These are phyloP conservation scores for Suillus subluteus DNA, from an alignment of 768 basidiomycete species.

Conservation along the genomic window DNA sequence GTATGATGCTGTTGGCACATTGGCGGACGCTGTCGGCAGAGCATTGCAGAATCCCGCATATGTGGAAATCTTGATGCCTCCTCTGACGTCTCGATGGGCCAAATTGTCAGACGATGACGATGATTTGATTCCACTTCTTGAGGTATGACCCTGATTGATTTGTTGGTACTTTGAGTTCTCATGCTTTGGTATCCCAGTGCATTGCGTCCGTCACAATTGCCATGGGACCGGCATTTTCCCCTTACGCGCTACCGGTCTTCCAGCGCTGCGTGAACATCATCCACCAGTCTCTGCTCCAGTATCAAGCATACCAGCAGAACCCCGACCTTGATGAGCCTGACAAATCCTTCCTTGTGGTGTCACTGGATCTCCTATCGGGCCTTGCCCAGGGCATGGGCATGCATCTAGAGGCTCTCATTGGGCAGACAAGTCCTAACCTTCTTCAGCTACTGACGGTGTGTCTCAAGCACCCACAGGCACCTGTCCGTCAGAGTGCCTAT, in stretches of 20 bases:
- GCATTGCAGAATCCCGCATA: constrained; percentile 84
- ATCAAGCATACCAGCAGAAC: constrained; percentile 87
- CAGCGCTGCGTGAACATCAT: constrained; percentile 89
- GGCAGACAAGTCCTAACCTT: constrained; percentile 71
- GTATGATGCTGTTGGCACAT: constrained; percentile 97
- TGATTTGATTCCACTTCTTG: constrained; percentile 91
- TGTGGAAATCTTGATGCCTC: constrained; percentile 96
- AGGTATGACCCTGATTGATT: constrained; percentile 59
- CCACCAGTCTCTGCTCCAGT: constrained; percentile 78
- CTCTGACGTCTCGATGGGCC: constrained; percentile 88
- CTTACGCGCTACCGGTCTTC: constrained; percentile 90
- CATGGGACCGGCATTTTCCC: constrained; percentile 85
- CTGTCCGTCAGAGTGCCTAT: constrained; percentile 95
- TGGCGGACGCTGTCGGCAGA: constrained; percentile 94
- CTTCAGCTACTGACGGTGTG: constrained; percentile 84
- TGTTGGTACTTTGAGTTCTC: constrained; percentile 2
- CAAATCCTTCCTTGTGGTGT: constrained; percentile 95
- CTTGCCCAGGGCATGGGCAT: constrained; percentile 91
- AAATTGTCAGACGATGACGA: constrained; percentile 89
- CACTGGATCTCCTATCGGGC: constrained; percentile 95
- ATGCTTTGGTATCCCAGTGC: constrained; percentile 58
- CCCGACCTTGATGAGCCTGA: constrained; percentile 95
- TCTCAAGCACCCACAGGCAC: constrained; percentile 93
- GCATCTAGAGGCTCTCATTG: constrained; percentile 74
- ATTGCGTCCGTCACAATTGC: constrained; percentile 97